Percentiles rank a stretch among this genome's conserved stretches.
These are phyloP conservation scores for Hericium rajendrae DNA, from an alignment of 768 basidiomycete species.

Conservation along the genomic window DNA sequence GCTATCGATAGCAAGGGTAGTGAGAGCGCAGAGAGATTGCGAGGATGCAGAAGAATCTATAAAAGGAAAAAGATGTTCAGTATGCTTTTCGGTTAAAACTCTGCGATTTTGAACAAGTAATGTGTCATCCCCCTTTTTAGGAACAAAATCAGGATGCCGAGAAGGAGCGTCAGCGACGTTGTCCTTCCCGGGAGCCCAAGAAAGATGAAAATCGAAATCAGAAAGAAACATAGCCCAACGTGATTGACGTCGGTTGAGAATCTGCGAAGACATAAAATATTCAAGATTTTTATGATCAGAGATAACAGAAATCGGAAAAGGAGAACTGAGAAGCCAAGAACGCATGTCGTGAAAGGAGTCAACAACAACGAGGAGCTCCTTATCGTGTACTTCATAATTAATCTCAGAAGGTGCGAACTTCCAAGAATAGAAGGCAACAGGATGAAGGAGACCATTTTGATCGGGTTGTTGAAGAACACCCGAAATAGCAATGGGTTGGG, in stretches of 20 bases:
- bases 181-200: constrained; percentile 22
- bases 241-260: constrained; percentile 33
- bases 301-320: constrained; percentile 15
- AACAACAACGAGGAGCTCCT: constrained; percentile 41
- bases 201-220: constrained; percentile 24
- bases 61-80: constrained; percentile 3
- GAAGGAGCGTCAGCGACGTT: constrained; percentile 17
- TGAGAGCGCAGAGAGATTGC: constrained; percentile 3
- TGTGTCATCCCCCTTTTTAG: constrained; percentile 17
- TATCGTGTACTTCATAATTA: constrained; percentile 40
- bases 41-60: not conserved
- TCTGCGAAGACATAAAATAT: constrained; percentile 30
- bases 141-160: constrained; percentile 16
- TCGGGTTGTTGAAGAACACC: constrained; percentile 23
- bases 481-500: not conserved
- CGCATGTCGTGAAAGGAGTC: constrained; percentile 25
- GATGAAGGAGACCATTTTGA: constrained; percentile 21
- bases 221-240: constrained; percentile 30
- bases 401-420: constrained; percentile 24
- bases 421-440: constrained; percentile 30
- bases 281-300: constrained; percentile 27
- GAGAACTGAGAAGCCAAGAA: constrained; percentile 19
- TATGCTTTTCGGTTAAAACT: constrained; percentile 5
- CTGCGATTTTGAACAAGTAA: constrained; percentile 3
- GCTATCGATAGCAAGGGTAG: constrained; percentile 16